A percentile compares a stretch with the other conserved stretches of the same genome.
phyloP scores from a whole-genome alignment of 2,329 filamentous ascomycete genomes.

The Fusarium foetens region DNA sequence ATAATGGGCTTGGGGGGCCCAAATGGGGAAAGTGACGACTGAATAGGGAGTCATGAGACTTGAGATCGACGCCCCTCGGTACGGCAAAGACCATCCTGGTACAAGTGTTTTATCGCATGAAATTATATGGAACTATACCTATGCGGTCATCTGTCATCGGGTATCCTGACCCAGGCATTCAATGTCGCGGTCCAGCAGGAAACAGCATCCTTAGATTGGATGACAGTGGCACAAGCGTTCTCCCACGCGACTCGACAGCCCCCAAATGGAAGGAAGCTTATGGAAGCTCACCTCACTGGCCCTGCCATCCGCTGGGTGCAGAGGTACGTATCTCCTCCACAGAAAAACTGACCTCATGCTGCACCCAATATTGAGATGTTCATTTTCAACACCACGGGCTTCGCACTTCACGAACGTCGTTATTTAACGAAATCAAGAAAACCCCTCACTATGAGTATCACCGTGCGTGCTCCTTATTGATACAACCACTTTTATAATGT shows the following conservation, averaged over 20 bases:
- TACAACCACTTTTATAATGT: background rate
- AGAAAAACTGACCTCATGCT: conserved; percentile 18
- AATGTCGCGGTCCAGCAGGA: conserved; percentile 16
- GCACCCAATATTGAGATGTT: conserved; percentile 34
- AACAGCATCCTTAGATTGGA: conserved; percentile 22
- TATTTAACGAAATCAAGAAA: conserved; percentile 1
- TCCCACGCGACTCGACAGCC: conserved; percentile 33
- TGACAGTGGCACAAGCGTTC: conserved; percentile 23
- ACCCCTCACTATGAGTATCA: conserved; percentile 8
- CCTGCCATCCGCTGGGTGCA: background rate
- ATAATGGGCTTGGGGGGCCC: conserved; percentile 11
- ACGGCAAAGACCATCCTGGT: conserved; percentile 1
- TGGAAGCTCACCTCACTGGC: conserved; percentile 7
- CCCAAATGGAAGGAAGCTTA: conserved; percentile 18
- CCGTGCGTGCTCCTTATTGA: background rate
- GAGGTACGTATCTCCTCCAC: conserved; percentile 13
- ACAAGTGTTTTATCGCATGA: conserved; percentile 9
- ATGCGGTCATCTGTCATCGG: background rate
- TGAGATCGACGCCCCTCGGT: conserved; percentile 28
- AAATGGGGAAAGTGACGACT: conserved; percentile 43
- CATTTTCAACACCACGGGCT: background rate
- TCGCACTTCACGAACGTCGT: background rate
- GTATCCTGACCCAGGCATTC: conserved; percentile 15
- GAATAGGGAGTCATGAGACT: conserved; percentile 38
- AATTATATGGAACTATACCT: conserved; percentile 12